These are phyloP conservation scores for Solanum sparsipilum DNA, from an alignment of 257 asterid species.

Conservation along the genomic window DNA sequence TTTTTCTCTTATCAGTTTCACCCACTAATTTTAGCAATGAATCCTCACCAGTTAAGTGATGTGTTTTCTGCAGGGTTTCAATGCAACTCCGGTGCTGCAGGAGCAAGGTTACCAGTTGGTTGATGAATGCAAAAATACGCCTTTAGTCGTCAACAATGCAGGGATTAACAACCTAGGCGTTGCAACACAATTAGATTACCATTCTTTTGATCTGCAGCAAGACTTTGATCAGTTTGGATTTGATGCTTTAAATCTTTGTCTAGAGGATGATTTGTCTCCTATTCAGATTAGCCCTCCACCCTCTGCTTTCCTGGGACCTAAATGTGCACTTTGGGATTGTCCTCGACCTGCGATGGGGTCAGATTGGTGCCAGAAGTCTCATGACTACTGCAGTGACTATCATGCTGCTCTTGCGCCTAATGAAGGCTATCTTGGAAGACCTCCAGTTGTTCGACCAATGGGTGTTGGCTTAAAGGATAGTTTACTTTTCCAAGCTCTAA, in stretches of 20 bases:
- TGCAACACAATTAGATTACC: conserved; percentile 41
- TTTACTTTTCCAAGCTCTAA: conserved; percentile 82
- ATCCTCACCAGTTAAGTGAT: background rate
- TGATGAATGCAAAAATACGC: conserved; percentile 50
- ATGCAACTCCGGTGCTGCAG: conserved; percentile 36
- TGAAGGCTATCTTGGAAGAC: conserved; percentile 72
- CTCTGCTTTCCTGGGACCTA: conserved; percentile 87
- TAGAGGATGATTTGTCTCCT: conserved; percentile 43
- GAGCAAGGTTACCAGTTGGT: conserved; percentile 43
- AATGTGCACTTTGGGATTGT: conserved; percentile 96
- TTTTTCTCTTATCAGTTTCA: background rate
- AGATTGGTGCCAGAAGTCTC: conserved; percentile 29
- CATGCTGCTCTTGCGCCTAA: conserved; percentile 51
- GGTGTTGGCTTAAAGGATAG: conserved; percentile 93
- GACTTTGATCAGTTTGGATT: conserved; percentile 61
- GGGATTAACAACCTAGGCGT: conserved; percentile 35
- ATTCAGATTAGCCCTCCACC: conserved; percentile 73
- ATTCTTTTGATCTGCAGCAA: conserved; percentile 46
- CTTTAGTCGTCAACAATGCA: conserved; percentile 35
- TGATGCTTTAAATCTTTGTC: conserved; percentile 37
- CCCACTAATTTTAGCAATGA: background rate
- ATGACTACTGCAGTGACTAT: conserved; percentile 28
- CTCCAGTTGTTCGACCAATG: conserved; percentile 80
- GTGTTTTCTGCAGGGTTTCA: conserved; percentile 34
- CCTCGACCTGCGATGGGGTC: conserved; percentile 33